A percentile compares a stretch with the other conserved stretches of the same genome.
These are phyloP conservation scores for Mortierella alpina DNA, from an alignment of 192 early-diverging fungal genomes.

Conservation along the genomic window DNA sequence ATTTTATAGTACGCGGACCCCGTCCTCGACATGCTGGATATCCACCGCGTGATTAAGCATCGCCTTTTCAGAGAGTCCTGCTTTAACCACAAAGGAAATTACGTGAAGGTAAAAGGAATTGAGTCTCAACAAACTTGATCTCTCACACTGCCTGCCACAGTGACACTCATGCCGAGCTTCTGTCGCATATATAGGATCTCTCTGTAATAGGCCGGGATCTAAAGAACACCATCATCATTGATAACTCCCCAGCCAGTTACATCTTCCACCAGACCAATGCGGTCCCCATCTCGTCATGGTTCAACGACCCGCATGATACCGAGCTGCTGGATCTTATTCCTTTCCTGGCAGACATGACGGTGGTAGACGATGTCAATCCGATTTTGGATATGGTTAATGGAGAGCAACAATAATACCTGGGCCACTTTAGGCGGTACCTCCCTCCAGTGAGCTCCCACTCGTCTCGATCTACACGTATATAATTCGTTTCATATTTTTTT, in stretches of 20 bases:
- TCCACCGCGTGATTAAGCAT: slow-evolving; percentile 85
- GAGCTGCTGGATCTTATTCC: slow-evolving; percentile 95
- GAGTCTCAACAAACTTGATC: not conserved
- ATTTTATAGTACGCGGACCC: slow-evolving; percentile 92
- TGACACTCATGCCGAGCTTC: not conserved
- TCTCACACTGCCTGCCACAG: not conserved
- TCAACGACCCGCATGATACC: slow-evolving; percentile 96
- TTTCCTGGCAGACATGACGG: slow-evolving; percentile 92
- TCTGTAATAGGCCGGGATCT: slow-evolving; percentile 89
- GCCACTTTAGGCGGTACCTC: slow-evolving; percentile 4
- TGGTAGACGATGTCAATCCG: slow-evolving; percentile 86
- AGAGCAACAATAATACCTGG: slow-evolving; percentile 50
- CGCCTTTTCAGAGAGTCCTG: slow-evolving; percentile 97
- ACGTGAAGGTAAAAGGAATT: slow-evolving; percentile 80
- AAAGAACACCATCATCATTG: slow-evolving; percentile 88
- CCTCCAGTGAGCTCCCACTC: slow-evolving; percentile 8
- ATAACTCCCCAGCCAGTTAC: slow-evolving; percentile 97
- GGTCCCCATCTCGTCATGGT: slow-evolving; percentile 95
- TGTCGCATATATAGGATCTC: slow-evolving; percentile 72
- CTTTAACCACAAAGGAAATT: slow-evolving; percentile 94
- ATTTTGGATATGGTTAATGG: slow-evolving; percentile 74
- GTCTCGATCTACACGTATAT: slow-evolving; percentile 14
- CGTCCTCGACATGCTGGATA: slow-evolving; percentile 94
- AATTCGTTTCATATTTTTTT: not conserved
- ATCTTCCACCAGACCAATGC: slow-evolving; percentile 97